Conservation (phyloP, 352 stramenopile genomes). For the Pelagophyceae sp. region DNA sequence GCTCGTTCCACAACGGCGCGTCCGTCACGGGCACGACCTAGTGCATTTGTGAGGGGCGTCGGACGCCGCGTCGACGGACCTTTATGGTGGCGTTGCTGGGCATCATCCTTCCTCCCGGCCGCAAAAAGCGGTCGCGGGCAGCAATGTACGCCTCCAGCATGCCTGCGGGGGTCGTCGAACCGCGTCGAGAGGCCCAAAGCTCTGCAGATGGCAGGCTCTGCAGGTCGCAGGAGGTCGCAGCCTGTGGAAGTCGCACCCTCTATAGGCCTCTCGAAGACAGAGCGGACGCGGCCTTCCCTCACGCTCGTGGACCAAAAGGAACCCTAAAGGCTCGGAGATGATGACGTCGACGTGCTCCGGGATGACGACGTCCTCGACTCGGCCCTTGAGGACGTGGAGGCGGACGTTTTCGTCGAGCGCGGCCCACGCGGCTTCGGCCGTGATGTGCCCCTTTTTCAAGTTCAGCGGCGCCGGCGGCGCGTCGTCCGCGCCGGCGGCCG, state of each 20-base stretch:
- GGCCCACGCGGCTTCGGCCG: background rate
- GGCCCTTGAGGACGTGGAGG: slow-evolving; percentile 80
- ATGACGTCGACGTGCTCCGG: slow-evolving; percentile 87
- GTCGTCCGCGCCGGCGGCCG: background rate
- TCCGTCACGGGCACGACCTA: slow-evolving; percentile 77
- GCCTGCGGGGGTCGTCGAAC: too few relatives aligned
- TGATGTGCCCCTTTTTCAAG: background rate
- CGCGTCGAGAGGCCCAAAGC: too few relatives aligned
- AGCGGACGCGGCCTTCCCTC: too few relatives aligned
- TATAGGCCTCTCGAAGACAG: too few relatives aligned
- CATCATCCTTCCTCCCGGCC: slow-evolving; percentile 81
- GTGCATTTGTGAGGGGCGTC: too few relatives aligned
- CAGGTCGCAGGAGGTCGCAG: too few relatives aligned
- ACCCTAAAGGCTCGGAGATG: slow-evolving; percentile 85
- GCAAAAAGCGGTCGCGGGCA: slow-evolving; percentile 75
- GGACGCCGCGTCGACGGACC: too few relatives aligned
- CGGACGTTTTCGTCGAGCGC: slow-evolving; percentile 35
- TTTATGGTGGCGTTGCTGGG: slow-evolving; percentile 79
- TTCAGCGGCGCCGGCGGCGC: background rate
- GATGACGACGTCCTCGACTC: slow-evolving; percentile 83
- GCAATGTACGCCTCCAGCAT: slow-evolving; percentile 85
- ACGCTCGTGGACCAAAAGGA: slow-evolving; percentile 86
- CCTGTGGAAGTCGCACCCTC: too few relatives aligned
- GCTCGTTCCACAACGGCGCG: slow-evolving; percentile 74
- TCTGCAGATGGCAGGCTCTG: too few relatives aligned